Conservation (phyloP, 768 basidiomycete genomes). For the Agrocybe pediades region DNA sequence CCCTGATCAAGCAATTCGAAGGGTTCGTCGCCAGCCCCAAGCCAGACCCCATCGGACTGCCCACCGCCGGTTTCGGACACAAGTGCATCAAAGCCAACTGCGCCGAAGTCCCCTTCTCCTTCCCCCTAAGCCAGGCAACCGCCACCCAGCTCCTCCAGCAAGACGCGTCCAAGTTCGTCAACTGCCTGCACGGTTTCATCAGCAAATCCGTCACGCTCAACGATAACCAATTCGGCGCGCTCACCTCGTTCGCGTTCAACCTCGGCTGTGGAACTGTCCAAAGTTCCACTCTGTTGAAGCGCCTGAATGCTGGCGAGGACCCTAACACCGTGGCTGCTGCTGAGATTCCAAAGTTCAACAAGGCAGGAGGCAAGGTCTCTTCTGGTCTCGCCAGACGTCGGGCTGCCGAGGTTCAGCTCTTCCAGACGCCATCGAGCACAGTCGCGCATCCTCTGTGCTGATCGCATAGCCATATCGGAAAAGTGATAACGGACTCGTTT, state of each 20-base stretch:
- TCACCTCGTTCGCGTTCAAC: conserved; percentile 34
- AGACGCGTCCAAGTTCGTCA: conserved; percentile 29
- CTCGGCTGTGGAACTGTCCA: conserved; percentile 30
- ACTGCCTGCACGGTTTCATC: conserved; percentile 30
- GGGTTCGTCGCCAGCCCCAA: conserved; percentile 35
- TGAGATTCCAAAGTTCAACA: conserved; percentile 36
- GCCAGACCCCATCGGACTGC: conserved; percentile 37
- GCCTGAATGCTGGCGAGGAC: conserved; percentile 35
- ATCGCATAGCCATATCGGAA: background rate
- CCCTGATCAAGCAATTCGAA: conserved; percentile 32
- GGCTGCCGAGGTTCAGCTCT: conserved; percentile 32
- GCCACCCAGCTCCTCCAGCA: conserved; percentile 29
- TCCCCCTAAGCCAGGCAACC: conserved; percentile 31
- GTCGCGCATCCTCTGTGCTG: conserved; percentile 31
- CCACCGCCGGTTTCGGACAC: conserved; percentile 38
- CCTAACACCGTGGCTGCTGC: conserved; percentile 36
- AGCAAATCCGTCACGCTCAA: conserved; percentile 30
- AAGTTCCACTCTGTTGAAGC: conserved; percentile 30
- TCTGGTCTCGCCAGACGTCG: conserved; percentile 31
- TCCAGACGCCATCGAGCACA: conserved; percentile 33
- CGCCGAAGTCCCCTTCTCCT: conserved; percentile 32
- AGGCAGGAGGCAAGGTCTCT: conserved; percentile 30
- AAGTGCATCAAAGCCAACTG: conserved; percentile 31
- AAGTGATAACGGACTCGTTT: background rate
- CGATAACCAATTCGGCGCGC: conserved; percentile 38